Base-by-base conservation (phyloP, 164 flowering plant genomes). In the Annona cherimola region DNA sequence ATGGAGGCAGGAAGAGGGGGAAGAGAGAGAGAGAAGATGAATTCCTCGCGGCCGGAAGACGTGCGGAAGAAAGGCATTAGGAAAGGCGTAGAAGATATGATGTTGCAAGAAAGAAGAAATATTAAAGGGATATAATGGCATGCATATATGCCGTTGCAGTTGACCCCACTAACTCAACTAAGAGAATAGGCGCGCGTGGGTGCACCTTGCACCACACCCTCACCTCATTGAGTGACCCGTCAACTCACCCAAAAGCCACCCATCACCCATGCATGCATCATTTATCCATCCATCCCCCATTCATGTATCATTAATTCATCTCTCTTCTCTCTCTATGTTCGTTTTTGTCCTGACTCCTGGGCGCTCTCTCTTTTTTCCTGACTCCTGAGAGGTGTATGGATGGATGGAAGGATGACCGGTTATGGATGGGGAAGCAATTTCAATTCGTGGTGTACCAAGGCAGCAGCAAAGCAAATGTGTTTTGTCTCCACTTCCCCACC, bases 141-240 rank as follows among this genome's bases (percentile, higher is more conserved):
- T 60, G 59, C 8, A 26, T 26, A 26, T 26, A 26, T 26, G 35
- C 35, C 35, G 35, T 26, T 40, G 41, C 5, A 6, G 6, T 64
- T 62, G 76, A 63, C 6, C 74, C 78, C 67, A 4, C 43, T 40
- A 63, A 45, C 61, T 26, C 35, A 26, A 26, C 35, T 26, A 26
- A 26, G 35, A 26, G 35, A 26, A 26, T 26, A 26, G 64, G 18
- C 63, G 76, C 76, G 74, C 77, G 70, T 77, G 76, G 80, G 77
- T 77, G 79, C 73, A 65, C 18, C 18, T 40, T 75, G 73, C 79
- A 76, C 79, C 83, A 61, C 69, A 4, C 41, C 19, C 9, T 61
- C 77, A 71, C 69, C 73, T 71, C 18, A 65, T 78, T 74, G 76
- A 73, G 59, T 61, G 26, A 50, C 79, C 64, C 75, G 72, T 81